A percentile compares a stretch with the other conserved stretches of the same genome.
phyloP scores from a whole-genome alignment of 176 grass and related monocot species.

The Paspalum vaginatum region DNA sequence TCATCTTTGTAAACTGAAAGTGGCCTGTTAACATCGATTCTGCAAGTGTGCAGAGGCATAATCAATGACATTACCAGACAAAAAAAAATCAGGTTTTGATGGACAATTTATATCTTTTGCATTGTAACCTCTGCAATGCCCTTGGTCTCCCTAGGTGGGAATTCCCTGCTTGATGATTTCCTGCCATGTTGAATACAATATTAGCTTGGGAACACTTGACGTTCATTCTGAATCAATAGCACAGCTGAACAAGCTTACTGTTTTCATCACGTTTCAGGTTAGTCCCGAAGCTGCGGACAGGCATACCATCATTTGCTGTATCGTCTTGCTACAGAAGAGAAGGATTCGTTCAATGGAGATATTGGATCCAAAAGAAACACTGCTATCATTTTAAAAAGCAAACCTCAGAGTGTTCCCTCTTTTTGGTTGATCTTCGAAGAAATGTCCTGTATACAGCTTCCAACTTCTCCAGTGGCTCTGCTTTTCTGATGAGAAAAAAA shows the following conservation, averaged over 20 bases:
- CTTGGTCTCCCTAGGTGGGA: slow-evolving; percentile 36
- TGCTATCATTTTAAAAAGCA: background rate
- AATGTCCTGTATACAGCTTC: slow-evolving; percentile 71
- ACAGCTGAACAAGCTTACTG: slow-evolving; percentile 46
- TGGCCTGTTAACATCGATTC: slow-evolving; percentile 58
- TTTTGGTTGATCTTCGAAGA: slow-evolving; percentile 65
- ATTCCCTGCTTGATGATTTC: slow-evolving; percentile 51
- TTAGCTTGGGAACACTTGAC: slow-evolving; percentile 38
- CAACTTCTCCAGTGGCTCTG: slow-evolving; percentile 76
- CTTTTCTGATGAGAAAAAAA: slow-evolving; percentile 47
- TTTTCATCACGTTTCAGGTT: slow-evolving; percentile 51
- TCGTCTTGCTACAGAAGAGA: slow-evolving; percentile 56
- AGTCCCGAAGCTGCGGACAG: slow-evolving; percentile 72
- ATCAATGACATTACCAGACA: slow-evolving; percentile 3
- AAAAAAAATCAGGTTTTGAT: background rate
- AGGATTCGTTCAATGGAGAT: background rate
- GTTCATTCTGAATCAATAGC: slow-evolving; percentile 6
- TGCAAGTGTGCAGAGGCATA: slow-evolving; percentile 34
- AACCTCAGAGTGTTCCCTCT: slow-evolving; percentile 60
- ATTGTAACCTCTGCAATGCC: slow-evolving; percentile 60
- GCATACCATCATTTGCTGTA: slow-evolving; percentile 36
- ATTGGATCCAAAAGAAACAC: background rate
- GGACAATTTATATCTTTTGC: slow-evolving; percentile 22
- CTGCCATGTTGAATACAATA: slow-evolving; percentile 42
- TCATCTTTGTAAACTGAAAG: slow-evolving; percentile 80